Evolutionary conservation across 306 rosid genomes (phyloP), one percentile per base, ranked within the genome.

Genomic region (Astragalus glycyphyllos): DNA sequence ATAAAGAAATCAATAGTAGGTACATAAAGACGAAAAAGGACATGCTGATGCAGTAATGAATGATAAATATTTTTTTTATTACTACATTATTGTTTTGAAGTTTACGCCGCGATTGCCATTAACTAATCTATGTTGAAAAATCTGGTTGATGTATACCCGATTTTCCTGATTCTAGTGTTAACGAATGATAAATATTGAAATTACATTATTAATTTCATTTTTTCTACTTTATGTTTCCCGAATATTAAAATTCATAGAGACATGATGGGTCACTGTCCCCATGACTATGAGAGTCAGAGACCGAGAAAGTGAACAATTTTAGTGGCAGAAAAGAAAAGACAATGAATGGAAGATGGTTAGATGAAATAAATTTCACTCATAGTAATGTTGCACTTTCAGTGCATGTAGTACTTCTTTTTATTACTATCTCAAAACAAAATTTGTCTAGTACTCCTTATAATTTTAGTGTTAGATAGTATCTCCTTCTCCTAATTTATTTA

Each of bases 261-360:
- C 66, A 61, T 41, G 69, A 69, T 69, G 75, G 80, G 83, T 78
- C 83, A 29, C 20, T 69, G 86, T 82, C 86, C 79, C 68, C 74
- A 65, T 79, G 75, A 82, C 68, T 71, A 65, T 79, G 75, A 82
- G 80, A 82, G 62, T 68, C 77, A 73, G 74, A 50, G 66, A 69
- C 46, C 46, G 46, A 16, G 58, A 40, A 81, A 76, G 75, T 59
- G 62, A 51, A 41, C 15, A 12, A 15, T 40, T 8, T 8, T 55
- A 69, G 65, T 41, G 58, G 32, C 61, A 61, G 56, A 31, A 31
- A 51, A 16, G 11, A 31, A 51, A 16, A 10, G 48, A 48, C 38
- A 31, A 71, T 8, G 40, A 31, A 71, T 8, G 40, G 68, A 46
- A 34, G 38, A 71, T 58, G 62, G 53, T 57, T 58, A 54, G 53